These are phyloP conservation scores for Metschnikowia reukaufii DNA, from an alignment of 805 yeast genomes.

Conservation along the genomic window DNA sequence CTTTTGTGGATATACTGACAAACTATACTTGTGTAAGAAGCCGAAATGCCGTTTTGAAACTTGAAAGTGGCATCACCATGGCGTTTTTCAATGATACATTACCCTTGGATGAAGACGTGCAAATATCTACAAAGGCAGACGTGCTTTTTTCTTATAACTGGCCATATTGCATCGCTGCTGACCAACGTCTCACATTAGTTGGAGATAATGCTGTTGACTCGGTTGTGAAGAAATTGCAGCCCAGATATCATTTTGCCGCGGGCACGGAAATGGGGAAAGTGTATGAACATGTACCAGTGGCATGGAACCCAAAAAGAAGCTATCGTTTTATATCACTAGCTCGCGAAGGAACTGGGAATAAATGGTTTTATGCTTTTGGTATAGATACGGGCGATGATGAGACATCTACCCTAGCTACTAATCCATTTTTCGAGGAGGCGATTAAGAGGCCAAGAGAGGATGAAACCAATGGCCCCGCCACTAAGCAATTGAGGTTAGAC, in stretches of 20 bases:
- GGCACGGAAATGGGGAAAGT: slow-evolving; percentile 51
- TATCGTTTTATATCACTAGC: slow-evolving; percentile 70
- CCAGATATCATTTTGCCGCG: slow-evolving; percentile 66
- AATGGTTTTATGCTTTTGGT: slow-evolving; percentile 76
- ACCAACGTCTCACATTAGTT: slow-evolving; percentile 41
- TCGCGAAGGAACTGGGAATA: slow-evolving; percentile 50
- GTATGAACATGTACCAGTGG: slow-evolving; percentile 57
- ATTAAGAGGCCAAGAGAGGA: slow-evolving; percentile 7
- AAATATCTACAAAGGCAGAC: slow-evolving; percentile 35
- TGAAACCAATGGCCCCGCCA: neutral
- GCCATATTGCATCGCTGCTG: slow-evolving; percentile 54
- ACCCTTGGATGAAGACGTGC: slow-evolving; percentile 6
- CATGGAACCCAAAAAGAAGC: slow-evolving; percentile 48
- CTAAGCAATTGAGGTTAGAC: neutral
- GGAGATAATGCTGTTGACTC: slow-evolving; percentile 48
- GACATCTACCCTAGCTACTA: slow-evolving; percentile 12
- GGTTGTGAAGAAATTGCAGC: slow-evolving; percentile 46
- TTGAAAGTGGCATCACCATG: slow-evolving; percentile 46
- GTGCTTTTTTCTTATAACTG: slow-evolving; percentile 59
- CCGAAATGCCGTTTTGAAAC: slow-evolving; percentile 36
- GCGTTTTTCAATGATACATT: slow-evolving; percentile 42
- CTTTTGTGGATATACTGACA: slow-evolving; percentile 23
- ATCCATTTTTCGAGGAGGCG: slow-evolving; percentile 24
- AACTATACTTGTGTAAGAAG: slow-evolving; percentile 32
- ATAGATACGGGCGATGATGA: slow-evolving; percentile 23